Percentiles rank a stretch among this genome's conserved stretches.
phyloP scores from a whole-genome alignment of 2,329 filamentous ascomycete genomes.

The Eurotiales sp. region DNA sequence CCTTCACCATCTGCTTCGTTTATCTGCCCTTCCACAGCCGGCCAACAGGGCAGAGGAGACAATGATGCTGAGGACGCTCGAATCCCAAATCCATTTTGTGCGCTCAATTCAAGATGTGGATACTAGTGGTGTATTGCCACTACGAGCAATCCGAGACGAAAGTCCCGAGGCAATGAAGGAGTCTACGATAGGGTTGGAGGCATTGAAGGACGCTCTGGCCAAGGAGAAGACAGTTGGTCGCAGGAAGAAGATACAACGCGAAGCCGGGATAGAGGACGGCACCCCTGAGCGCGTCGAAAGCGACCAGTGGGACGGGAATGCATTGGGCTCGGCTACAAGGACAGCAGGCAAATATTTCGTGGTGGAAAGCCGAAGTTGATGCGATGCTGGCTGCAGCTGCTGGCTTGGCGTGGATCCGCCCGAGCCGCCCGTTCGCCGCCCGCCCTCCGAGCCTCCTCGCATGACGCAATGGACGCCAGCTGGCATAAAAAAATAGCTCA shows the following conservation, averaged over 20 bases:
- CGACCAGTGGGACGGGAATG: constrained; percentile 65
- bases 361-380: constrained; percentile 51
- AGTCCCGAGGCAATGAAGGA: constrained; percentile 38
- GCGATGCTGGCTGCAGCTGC: background rate
- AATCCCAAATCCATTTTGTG: constrained; percentile 87
- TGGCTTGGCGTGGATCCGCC: no score
- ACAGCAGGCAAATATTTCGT: constrained; percentile 72
- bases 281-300: constrained; percentile 36
- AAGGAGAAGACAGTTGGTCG: constrained; percentile 40
- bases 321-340: constrained; percentile 61
- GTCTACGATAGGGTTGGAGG: constrained; percentile 35
- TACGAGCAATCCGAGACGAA: constrained; percentile 76
- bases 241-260: constrained; percentile 46
- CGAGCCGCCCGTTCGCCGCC: no score
- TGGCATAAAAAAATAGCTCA: background rate
- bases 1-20: constrained; percentile 78
- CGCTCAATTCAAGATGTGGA: constrained; percentile 76
- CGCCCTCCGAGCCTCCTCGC: background rate
- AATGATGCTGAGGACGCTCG: constrained; percentile 69
- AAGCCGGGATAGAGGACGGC: constrained; percentile 18
- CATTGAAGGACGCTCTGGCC: constrained; percentile 34
- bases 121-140: constrained; percentile 66
- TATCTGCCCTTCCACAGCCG: constrained; percentile 81
- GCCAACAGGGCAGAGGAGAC: constrained; percentile 59
- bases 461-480: background rate